phyloP scores from a whole-genome alignment of 192 early-diverging fungal genomes.

The Rhizoclosmatium sp. region DNA sequence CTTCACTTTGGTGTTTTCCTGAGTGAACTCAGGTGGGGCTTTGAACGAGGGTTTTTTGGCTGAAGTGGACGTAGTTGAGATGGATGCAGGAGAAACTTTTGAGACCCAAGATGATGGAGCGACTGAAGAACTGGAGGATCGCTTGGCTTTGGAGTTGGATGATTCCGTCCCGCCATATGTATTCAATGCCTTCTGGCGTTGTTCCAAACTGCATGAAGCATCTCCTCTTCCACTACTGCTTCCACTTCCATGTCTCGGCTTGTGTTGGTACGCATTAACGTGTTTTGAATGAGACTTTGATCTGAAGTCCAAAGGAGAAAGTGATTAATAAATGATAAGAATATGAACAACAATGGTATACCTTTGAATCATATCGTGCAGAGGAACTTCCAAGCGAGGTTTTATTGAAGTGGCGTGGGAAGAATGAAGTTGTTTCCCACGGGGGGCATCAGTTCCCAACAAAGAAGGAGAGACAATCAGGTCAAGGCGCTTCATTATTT shows the following conservation, averaged over 20 bases:
- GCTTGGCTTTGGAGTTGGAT: background rate
- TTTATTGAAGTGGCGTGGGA: background rate
- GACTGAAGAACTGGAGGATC: background rate
- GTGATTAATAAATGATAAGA: background rate
- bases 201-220: background rate
- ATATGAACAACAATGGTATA: background rate
- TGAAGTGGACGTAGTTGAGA: background rate
- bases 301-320: background rate
- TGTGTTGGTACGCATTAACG: background rate
- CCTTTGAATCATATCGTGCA: background rate
- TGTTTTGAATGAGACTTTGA: background rate
- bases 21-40: background rate
- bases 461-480: background rate
- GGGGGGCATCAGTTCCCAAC: background rate
- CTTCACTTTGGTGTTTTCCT: background rate
- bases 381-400: background rate
- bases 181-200: too few species aligned
- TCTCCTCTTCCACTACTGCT: background rate
- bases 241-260: background rate
- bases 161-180: background rate
- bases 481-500: background rate
- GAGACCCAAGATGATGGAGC: background rate
- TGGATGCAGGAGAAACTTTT: too few species aligned
- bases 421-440: background rate
- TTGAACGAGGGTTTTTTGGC: background rate